phyloP scores from a whole-genome alignment of 345 rosid genomes.

The Cardamine resedifolia region DNA sequence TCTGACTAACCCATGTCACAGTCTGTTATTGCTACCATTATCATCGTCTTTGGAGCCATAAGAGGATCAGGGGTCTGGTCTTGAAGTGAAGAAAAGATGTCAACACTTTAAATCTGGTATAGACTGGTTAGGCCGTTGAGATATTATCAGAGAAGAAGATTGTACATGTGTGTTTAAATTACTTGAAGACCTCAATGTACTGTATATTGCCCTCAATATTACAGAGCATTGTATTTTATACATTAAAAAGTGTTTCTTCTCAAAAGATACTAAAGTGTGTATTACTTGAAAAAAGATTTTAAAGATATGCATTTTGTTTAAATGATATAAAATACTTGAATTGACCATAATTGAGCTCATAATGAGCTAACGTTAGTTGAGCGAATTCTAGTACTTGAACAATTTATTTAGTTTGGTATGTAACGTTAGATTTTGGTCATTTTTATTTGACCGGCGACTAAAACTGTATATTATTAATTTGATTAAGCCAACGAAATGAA shows the following conservation, averaged over 20 bases:
- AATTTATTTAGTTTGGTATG: no score
- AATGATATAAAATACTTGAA: not conserved
- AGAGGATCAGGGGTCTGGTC: conserved; percentile 31
- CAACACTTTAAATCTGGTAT: conserved; percentile 4
- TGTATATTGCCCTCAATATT: not conserved
- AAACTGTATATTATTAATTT: no score
- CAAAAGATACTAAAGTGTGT: not conserved
- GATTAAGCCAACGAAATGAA: not conserved
- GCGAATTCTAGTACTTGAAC: not conserved
- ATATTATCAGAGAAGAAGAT: not conserved
- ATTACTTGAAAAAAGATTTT: not conserved
- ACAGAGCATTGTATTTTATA: not conserved
- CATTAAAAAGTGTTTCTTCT: not conserved
- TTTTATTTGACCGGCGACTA: not conserved
- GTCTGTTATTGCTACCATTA: conserved; percentile 23
- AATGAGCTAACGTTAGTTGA: no score
- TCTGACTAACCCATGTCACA: not conserved
- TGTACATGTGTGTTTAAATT: conserved; percentile 6
- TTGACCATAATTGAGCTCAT: no score
- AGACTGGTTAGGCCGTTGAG: conserved; percentile 5
- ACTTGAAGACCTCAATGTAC: not conserved
- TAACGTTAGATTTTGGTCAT: not conserved
- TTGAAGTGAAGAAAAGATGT: conserved; percentile 13
- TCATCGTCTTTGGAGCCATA: conserved; percentile 14
- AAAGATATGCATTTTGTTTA: not conserved